Percentiles rank a stretch among this genome's conserved stretches.
These are phyloP conservation scores for Penicillium lagena DNA, from an alignment of 495 filamentous ascomycete genomes.

Conservation along the genomic window DNA sequence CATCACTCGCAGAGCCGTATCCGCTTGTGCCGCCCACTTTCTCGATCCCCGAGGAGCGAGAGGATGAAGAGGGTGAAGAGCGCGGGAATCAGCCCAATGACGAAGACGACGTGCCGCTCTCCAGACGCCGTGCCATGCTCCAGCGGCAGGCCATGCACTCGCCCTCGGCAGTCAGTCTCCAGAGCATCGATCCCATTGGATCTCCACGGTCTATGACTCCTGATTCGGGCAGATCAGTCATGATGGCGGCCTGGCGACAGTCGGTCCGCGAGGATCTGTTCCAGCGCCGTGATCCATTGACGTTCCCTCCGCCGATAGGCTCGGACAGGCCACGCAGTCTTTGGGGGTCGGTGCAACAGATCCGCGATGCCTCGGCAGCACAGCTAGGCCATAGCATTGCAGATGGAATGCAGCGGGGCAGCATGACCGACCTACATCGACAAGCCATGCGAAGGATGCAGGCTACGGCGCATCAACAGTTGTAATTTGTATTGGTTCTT, in stretches of 20 bases:
- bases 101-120: constrained; percentile 67
- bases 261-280: constrained; percentile 59
- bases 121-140: constrained; percentile 52
- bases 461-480: constrained; percentile 51
- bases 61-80: constrained; percentile 1
- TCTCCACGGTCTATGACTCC: constrained; percentile 11
- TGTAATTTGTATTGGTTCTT: constrained; percentile 1
- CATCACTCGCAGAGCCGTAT: constrained; percentile 14
- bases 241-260: constrained; percentile 71
- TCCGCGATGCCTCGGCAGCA: constrained; percentile 23
- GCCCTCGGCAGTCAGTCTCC: constrained; percentile 9
- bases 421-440: constrained; percentile 71
- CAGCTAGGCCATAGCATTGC: constrained; percentile 52
- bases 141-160: constrained; percentile 28
- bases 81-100: neutral
- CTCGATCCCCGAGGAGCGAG: constrained; percentile 28
- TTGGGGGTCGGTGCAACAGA: constrained; percentile 22
- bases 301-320: constrained; percentile 4
- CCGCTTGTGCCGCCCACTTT: constrained; percentile 10
- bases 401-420: constrained; percentile 67
- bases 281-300: constrained; percentile 33
- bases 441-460: constrained; percentile 84
- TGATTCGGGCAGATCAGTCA: constrained; percentile 43
- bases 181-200: constrained; percentile 9
- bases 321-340: constrained; percentile 15